Evolutionary conservation across 2,329 filamentous ascomycete species (phyloP), one percentile per base, ranked within the genome.

Genomic region (Amauroascus niger): DNA sequence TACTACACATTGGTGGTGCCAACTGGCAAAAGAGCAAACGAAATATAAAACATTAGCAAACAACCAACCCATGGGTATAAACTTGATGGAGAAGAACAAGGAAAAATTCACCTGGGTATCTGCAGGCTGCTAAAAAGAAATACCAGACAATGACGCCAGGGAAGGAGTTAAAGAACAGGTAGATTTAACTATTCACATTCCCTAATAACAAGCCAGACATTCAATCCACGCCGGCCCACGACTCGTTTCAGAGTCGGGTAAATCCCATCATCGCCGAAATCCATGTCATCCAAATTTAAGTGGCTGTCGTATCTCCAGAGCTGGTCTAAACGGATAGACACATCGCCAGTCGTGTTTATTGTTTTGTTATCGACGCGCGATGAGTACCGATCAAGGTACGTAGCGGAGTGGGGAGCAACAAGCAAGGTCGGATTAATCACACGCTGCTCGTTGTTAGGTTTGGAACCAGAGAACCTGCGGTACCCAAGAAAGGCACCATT

Each of bases 201-300:
- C 14, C 54, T 26, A 20, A 55, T 54, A 53, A 74, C 72, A 58
- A 65, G 69, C 74, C 75, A 77, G 43, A 77, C 69, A n/a, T 65
- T 69, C 55, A 79, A 58, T 1, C 76, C 76, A 40, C 74, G 69
- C 53, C 74, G 67, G 1, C 74, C 74, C 33, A 77, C 58, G 2
- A 78, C 73, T 24, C 75, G 65, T 18, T 57, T 62, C 40, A 78
- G 47, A 2, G 76, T 77, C 3, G 64, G 57, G n/a, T 68, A 24
- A 18, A 78, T 57, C 3, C 76, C 76, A 43, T 78, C 76, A 13
- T 69, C 67, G 9, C 63, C 74, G 55, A 78, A 72, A 58, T 78
- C 75, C 56, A 78, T 60, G 62, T 78, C 76, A 59, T 79, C 76
- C 16, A 78, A 62, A 55, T 76, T 77, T 45, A 79, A 57, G 59